Evolutionary conservation across 768 basidiomycete species (phyloP).

Genomic region (Lentinus tigrinus): DNA sequence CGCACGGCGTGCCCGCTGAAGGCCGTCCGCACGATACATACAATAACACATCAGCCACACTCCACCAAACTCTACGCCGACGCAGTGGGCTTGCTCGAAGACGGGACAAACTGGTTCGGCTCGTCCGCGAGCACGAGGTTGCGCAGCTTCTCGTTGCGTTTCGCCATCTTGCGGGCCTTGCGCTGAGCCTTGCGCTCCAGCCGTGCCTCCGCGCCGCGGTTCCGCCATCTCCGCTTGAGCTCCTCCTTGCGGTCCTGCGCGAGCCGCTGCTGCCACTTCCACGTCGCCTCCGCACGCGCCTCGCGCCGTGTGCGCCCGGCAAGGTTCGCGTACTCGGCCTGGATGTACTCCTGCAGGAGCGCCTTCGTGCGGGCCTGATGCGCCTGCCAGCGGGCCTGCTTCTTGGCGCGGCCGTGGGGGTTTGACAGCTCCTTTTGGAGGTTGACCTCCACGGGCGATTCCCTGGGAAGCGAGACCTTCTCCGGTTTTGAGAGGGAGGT

Average conservation of each 20-base stretch:
- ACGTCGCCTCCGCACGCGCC: slow-evolving; percentile 71
- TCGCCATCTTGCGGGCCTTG: slow-evolving; percentile 30
- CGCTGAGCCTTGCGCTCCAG: slow-evolving; percentile 23
- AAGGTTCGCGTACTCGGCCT: slow-evolving; percentile 46
- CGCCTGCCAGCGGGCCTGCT: slow-evolving; percentile 72
- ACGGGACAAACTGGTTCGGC: slow-evolving; percentile 32
- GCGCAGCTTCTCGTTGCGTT: slow-evolving; percentile 28
- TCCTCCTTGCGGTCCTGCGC: slow-evolving; percentile 57
- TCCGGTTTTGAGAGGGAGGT: slow-evolving; percentile 45
- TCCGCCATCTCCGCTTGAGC: slow-evolving; percentile 56
- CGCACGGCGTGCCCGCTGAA: background rate
- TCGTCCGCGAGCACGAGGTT: slow-evolving; percentile 29
- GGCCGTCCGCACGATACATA: background rate
- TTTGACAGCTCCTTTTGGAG: slow-evolving; percentile 73
- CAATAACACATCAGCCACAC: background rate
- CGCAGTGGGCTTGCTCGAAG: slow-evolving; percentile 4
- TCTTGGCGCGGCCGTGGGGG: slow-evolving; percentile 81
- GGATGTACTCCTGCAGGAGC: slow-evolving; percentile 52
- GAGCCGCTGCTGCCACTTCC: slow-evolving; percentile 66
- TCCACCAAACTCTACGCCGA: background rate
- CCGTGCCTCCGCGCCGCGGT: slow-evolving; percentile 31
- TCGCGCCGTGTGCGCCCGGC: slow-evolving; percentile 61
- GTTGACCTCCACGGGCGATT: slow-evolving; percentile 63
- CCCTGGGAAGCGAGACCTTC: slow-evolving; percentile 44
- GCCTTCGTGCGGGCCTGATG: slow-evolving; percentile 46